A percentile compares a stretch with the other conserved stretches of the same genome.
These are phyloP conservation scores for Cylindrodendrum hubeiense DNA, from an alignment of 2,329 filamentous ascomycete genomes.

Conservation along the genomic window DNA sequence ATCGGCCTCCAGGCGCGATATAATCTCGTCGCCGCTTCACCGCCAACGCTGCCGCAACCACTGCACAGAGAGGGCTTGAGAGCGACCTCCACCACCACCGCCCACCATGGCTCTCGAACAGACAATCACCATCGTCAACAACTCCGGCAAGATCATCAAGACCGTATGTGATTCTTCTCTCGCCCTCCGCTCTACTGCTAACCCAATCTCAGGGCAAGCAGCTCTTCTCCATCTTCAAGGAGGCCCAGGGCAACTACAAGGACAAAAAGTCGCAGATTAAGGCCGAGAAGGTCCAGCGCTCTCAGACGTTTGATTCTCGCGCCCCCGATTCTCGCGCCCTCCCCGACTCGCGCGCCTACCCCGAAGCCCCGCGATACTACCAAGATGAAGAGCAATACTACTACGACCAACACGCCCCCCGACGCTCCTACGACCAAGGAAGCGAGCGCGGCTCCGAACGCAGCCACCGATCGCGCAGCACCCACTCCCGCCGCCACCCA, in stretches of 20 bases:
- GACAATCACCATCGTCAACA: constrained; percentile 91
- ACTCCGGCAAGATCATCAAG: constrained; percentile 89
- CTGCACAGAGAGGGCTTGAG: constrained; percentile 17
- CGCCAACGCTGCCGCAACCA: background rate
- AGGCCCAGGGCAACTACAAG: constrained; percentile 88
- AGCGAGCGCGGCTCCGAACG: constrained; percentile 58
- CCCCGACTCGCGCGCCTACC: constrained; percentile 32
- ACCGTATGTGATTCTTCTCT: constrained; percentile 69
- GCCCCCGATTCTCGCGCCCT: too few relatives aligned
- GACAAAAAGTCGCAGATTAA: constrained; percentile 88
- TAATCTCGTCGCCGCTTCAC: constrained; percentile 4
- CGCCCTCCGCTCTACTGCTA: constrained; percentile 14
- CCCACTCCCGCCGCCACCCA: constrained; percentile 48
- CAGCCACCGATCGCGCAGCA: constrained; percentile 55
- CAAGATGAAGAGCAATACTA: constrained; percentile 50
- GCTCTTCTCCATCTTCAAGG: constrained; percentile 89
- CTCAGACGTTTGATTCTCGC: constrained; percentile 70
- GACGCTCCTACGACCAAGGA: constrained; percentile 45
- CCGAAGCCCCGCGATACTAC: constrained; percentile 34
- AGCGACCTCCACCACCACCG: constrained; percentile 25
- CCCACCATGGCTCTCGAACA: constrained; percentile 65
- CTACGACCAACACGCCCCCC: constrained; percentile 52
- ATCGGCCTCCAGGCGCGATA: background rate
- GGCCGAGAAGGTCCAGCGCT: constrained; percentile 72
- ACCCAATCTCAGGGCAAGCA: constrained; percentile 80